Evolutionary conservation across 306 rosid genomes (phyloP).

Genomic region (Ceratonia siliqua): DNA sequence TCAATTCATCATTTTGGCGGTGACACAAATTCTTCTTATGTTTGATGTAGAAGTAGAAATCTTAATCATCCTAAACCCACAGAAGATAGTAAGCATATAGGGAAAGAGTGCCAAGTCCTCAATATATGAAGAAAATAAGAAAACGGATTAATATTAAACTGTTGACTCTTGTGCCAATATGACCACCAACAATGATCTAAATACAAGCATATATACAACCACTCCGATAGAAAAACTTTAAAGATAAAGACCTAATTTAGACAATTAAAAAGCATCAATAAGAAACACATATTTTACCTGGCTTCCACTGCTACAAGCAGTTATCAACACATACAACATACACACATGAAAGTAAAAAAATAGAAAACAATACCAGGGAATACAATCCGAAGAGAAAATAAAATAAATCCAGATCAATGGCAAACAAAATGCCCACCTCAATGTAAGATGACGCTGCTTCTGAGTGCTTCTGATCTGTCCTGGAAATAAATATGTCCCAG

Average conservation of each 20-base stretch:
- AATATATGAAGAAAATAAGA: background rate
- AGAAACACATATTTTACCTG: background rate
- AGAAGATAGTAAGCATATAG: background rate
- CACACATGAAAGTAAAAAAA: background rate
- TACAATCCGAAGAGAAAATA: background rate
- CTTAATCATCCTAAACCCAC: background rate
- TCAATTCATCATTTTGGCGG: conserved; percentile 21
- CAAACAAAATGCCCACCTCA: conserved; percentile 47
- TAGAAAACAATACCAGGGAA: background rate
- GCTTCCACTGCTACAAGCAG: conserved; percentile 18
- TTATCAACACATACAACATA: background rate
- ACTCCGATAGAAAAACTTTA: background rate
- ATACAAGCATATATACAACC: background rate
- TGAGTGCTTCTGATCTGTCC: conserved; percentile 57
- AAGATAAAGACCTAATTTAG: background rate
- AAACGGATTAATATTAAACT: background rate
- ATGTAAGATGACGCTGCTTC: conserved; percentile 65
- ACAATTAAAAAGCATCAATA: background rate
- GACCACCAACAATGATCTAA: background rate
- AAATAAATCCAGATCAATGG: background rate
- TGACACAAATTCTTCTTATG: background rate
- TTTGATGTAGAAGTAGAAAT: background rate
- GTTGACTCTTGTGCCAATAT: background rate
- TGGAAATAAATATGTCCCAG: conserved; percentile 69
- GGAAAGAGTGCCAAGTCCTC: background rate